A percentile compares a stretch with the other conserved stretches of the same genome.
phyloP scores from a whole-genome alignment of 2,329 filamentous ascomycete genomes.

The Nigrospora sphaerica region DNA sequence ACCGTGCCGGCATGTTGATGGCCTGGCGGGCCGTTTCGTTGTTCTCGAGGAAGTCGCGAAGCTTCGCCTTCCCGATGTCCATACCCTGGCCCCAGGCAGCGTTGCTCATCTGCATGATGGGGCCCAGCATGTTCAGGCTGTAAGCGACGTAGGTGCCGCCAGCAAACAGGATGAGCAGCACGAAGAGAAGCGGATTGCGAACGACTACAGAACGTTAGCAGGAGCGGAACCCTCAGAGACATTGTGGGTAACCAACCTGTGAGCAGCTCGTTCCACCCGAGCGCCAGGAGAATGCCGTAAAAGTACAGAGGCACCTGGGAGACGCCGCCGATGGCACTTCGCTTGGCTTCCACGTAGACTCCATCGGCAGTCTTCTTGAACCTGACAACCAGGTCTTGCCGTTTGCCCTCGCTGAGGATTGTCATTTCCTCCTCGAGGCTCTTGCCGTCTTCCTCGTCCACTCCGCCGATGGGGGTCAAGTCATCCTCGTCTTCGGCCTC shows the following conservation, averaged over 20 bases:
- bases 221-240: background rate
- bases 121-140: constrained; percentile 89
- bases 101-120: constrained; percentile 91
- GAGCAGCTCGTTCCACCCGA: constrained; percentile 98
- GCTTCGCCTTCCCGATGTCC: constrained; percentile 84
- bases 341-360: constrained; percentile 96
- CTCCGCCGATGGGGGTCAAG: constrained; percentile 77
- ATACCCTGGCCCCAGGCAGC: constrained; percentile 81
- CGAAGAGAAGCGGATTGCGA: constrained; percentile 87
- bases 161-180: constrained; percentile 72
- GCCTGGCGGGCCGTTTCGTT: constrained; percentile 82
- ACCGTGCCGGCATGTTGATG: constrained; percentile 60
- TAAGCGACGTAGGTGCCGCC: constrained; percentile 84
- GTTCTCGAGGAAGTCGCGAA: constrained; percentile 82
- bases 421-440: constrained; percentile 95
- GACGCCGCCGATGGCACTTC: constrained; percentile 90
- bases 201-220: constrained; percentile 54
- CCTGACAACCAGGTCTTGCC: constrained; percentile 82
- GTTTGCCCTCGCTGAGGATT: constrained; percentile 82
- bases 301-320: constrained; percentile 93
- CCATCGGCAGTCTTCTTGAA: constrained; percentile 99
- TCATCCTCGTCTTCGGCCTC: constrained; percentile 87
- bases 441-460: constrained; percentile 92
- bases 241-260: constrained; percentile 60
- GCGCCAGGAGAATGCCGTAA: constrained; percentile 77